Evolutionary conservation across 2,329 filamentous ascomycete genomes (phyloP), one percentile per base, ranked within the genome.

Genomic region (Stachybotrys elegans): DNA sequence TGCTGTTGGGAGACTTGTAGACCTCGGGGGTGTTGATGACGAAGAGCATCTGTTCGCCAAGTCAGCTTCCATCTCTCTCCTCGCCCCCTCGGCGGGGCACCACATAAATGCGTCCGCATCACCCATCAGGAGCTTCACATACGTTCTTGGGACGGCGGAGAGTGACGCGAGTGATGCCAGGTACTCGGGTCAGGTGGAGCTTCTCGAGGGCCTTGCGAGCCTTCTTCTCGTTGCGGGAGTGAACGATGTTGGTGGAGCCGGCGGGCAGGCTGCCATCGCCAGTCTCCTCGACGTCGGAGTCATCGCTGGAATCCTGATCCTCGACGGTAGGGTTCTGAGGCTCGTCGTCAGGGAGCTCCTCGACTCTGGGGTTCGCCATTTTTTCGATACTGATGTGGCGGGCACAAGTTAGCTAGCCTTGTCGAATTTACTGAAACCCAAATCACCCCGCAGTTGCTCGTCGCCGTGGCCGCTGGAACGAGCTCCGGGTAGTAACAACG

Each of bases 191-290:
- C 68, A 98, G 78, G 68, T 95, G 91, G 66, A 97, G 84, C 84
- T 98, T 98, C 72, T 90, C 88, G 69, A 98, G 95, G 65, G 91
- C 90, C 83, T 98, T 98, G 76, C 93, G 86, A 62, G 93, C 94
- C 85, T 98, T 98, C 88, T 98, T 98, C 86, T 98, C 93, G 78
- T 97, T 97, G 72, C 93, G 90, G 67, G 89, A 95, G 82, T 97
- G 92, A 65, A 98, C 85, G 61, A 93, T 83, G 65, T 92, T 86
- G 54, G 86, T 83, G 63, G 90, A 88, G 66, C 92, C 93, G 57
- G 87, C 85, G 67, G 92, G 89, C 56, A 80, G 68, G 57, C 81
- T 81, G 51, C 81, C 84, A 69, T 93, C 90, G 60, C 80, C 84
- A 59, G 86, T 86, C 60, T 94, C 87, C 60, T 93, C 90, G 58